phyloP scores from a whole-genome alignment of 148 eudicot genomes.

The Nyssa sinensis region DNA sequence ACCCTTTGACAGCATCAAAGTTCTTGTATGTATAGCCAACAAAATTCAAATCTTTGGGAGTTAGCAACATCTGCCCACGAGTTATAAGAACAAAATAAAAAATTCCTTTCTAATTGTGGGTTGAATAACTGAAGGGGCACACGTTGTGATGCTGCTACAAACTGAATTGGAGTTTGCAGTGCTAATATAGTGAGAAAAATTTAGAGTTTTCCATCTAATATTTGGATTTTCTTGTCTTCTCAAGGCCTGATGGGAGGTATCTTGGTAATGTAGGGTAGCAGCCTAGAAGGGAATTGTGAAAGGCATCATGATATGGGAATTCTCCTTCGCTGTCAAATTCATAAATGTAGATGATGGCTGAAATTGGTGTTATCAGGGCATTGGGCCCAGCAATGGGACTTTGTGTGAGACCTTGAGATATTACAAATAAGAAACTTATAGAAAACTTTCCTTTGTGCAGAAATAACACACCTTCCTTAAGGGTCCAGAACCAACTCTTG shows the following conservation, averaged over 20 bases:
- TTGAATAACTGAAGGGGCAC: too few species aligned
- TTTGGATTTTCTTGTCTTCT: background rate
- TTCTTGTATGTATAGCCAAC: conserved; percentile 67
- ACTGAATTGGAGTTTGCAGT: background rate
- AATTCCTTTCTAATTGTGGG: too few species aligned
- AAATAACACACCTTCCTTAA: conserved; percentile 41
- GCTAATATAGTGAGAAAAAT: background rate
- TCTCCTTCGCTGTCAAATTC: background rate
- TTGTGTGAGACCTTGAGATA: background rate
- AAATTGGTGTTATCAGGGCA: background rate
- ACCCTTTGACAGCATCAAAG: conserved; percentile 51
- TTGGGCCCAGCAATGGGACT: background rate
- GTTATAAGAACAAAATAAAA: too few species aligned
- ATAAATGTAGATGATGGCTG: background rate
- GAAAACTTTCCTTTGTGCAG: background rate
- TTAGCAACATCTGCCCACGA: conserved; percentile 40
- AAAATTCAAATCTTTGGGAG: conserved; percentile 54
- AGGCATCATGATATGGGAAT: background rate
- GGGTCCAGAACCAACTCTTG: conserved; percentile 44
- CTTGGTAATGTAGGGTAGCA: background rate
- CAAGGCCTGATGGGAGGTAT: background rate
- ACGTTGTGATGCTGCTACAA: background rate
- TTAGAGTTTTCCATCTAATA: background rate
- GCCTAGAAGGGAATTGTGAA: background rate
- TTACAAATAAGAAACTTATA: background rate